Evolutionary conservation across 768 basidiomycete genomes (phyloP).

Genomic region (Russula brevipes): DNA sequence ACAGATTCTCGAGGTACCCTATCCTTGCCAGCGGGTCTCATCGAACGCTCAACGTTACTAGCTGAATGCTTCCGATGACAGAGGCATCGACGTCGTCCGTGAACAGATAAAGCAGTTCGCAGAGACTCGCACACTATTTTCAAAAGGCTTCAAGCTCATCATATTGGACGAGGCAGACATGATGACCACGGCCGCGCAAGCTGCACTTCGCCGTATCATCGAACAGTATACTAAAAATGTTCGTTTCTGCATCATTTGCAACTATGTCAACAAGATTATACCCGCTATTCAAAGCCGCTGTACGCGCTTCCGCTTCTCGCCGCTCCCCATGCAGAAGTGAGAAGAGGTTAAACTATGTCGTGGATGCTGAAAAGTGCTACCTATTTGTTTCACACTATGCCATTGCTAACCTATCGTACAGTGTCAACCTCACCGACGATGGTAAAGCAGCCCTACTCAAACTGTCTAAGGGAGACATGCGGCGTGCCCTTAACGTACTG

Average conservation of each 20-base stretch:
- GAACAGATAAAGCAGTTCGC: conserved; percentile 99
- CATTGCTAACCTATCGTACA: conserved; percentile 32
- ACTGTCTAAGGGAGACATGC: conserved; percentile 97
- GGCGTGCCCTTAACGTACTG: conserved; percentile 89
- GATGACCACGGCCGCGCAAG: conserved; percentile 99
- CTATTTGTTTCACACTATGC: not conserved
- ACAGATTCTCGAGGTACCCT: conserved; percentile 82
- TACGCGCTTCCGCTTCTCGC: conserved; percentile 95
- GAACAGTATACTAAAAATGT: conserved; percentile 99
- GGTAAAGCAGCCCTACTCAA: conserved; percentile 88
- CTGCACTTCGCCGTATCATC: conserved; percentile 92
- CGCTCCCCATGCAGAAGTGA: conserved; percentile 77
- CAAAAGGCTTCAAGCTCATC: conserved; percentile 95
- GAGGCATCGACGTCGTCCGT: conserved; percentile 97
- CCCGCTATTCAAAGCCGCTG: conserved; percentile 99
- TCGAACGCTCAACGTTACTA: conserved; percentile 31
- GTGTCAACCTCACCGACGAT: conserved; percentile 80
- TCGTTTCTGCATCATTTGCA: conserved; percentile 99
- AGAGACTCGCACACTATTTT: conserved; percentile 85
- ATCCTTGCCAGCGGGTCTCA: not conserved
- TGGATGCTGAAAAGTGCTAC: conserved; percentile 77
- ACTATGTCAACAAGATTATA: conserved; percentile 98
- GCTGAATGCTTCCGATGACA: conserved; percentile 97
- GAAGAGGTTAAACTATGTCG: conserved; percentile 69
- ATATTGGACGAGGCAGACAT: conserved; percentile 99